These are phyloP conservation scores for Ceratobasidium sp. DNA, from an alignment of 1,284 basidiomycete genomes.

Conservation along the genomic window DNA sequence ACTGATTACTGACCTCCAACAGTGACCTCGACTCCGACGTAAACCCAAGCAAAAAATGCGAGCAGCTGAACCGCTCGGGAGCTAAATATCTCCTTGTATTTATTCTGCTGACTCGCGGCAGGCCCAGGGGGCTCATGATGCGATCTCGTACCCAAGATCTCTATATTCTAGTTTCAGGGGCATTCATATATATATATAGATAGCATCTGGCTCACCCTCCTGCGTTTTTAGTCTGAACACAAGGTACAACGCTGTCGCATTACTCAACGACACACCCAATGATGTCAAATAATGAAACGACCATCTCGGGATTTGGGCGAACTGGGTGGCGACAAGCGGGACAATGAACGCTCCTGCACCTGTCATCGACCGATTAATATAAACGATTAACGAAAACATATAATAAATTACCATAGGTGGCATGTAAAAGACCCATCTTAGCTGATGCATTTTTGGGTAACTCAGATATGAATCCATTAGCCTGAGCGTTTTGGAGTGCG, in stretches of 20 bases:
- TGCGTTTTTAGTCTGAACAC: conserved; percentile 59
- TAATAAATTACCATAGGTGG: conserved; percentile 55
- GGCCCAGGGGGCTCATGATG: conserved; percentile 35
- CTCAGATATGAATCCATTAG: conserved; percentile 61
- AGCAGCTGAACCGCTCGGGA: conserved; percentile 62
- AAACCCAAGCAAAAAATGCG: conserved; percentile 68
- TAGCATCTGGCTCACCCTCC: conserved; percentile 42
- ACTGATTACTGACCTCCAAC: conserved; percentile 57
- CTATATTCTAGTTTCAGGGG: not conserved
- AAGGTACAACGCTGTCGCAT: conserved; percentile 53
- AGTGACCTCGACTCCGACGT: conserved; percentile 71
- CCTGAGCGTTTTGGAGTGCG: conserved; percentile 54
- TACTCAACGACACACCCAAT: conserved; percentile 60
- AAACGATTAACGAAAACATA: not conserved
- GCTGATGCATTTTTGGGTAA: conserved; percentile 55
- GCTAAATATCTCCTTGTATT: conserved; percentile 63
- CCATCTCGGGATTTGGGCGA: conserved; percentile 59
- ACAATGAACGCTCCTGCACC: conserved; percentile 70
- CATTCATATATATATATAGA: not conserved
- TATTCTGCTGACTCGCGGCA: conserved; percentile 52
- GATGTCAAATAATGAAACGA: conserved; percentile 70
- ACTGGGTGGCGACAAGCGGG: conserved; percentile 73
- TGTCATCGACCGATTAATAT: conserved; percentile 42
- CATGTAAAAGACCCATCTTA: conserved; percentile 71
- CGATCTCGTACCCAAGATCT: not conserved